Evolutionary conservation across 768 basidiomycete genomes (phyloP).

Genomic region (Boletus sp.): DNA sequence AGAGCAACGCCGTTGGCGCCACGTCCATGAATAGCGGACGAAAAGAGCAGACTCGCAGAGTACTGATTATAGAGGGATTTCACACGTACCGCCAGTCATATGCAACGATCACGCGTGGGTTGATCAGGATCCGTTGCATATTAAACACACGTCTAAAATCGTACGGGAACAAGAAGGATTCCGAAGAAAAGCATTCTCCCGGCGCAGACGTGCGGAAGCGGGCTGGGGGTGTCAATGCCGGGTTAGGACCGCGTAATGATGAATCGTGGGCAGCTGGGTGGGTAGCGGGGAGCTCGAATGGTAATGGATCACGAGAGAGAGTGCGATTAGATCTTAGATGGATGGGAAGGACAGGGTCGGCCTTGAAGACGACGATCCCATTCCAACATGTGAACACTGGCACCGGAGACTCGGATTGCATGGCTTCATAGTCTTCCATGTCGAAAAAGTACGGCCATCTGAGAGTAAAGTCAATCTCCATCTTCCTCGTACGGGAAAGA

Average conservation of each 20-base stretch:
- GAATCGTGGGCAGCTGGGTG: conserved; percentile 14
- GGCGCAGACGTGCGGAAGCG: conserved; percentile 16
- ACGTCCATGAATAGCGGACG: background rate
- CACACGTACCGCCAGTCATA: conserved; percentile 34
- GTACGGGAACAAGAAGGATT: conserved; percentile 42
- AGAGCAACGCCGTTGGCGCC: background rate
- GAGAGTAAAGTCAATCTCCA: background rate
- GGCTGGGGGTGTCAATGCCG: conserved; percentile 17
- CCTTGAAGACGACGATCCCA: conserved; percentile 39
- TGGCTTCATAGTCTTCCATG: conserved; percentile 31
- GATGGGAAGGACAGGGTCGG: conserved; percentile 41
- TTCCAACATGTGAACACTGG: conserved; percentile 48
- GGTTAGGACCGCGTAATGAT: conserved; percentile 11
- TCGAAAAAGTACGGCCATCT: conserved; percentile 45
- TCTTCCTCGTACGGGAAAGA: background rate
- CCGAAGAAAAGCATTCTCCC: conserved; percentile 28
- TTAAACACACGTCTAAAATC: conserved; percentile 40
- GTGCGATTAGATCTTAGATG: conserved; percentile 36
- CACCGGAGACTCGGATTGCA: conserved; percentile 37
- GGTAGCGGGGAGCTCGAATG: conserved; percentile 8
- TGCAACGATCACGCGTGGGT: conserved; percentile 38
- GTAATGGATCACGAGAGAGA: conserved; percentile 32
- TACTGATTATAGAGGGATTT: no score
- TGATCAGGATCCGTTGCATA: conserved; percentile 35
- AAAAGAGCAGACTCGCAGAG: no score